Conservation (phyloP, 495 filamentous ascomycete genomes). For the Penicillium odoratum region DNA sequence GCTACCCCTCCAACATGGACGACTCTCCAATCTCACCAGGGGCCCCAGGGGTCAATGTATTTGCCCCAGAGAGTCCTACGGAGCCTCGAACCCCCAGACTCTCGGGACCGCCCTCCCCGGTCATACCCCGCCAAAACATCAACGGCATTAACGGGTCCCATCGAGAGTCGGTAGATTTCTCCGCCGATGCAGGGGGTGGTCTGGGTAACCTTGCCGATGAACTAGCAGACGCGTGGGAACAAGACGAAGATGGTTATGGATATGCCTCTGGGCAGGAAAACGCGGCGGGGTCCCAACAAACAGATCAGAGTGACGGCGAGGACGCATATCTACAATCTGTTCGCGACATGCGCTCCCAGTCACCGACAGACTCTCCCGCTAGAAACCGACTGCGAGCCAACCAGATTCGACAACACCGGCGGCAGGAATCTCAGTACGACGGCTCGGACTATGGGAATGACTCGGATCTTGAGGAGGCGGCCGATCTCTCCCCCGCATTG, state of each 20-base stretch:
- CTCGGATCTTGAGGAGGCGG: slow-evolving; percentile 67
- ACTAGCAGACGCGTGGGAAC: slow-evolving; percentile 57
- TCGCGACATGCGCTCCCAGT: slow-evolving; percentile 27
- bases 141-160: slow-evolving; percentile 54
- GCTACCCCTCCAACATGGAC: slow-evolving; percentile 60
- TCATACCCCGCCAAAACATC: slow-evolving; percentile 55
- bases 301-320: slow-evolving; percentile 36
- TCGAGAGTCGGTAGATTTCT: slow-evolving; percentile 44
- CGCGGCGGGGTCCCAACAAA: slow-evolving; percentile 33
- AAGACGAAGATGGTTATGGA: slow-evolving; percentile 56
- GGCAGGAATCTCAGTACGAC: slow-evolving; percentile 54
- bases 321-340: slow-evolving; percentile 33
- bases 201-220: slow-evolving; percentile 86
- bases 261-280: slow-evolving; percentile 44
- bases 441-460: slow-evolving; percentile 63
- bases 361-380: slow-evolving; percentile 33
- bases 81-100: slow-evolving; percentile 48
- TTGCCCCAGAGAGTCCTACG: slow-evolving; percentile 39
- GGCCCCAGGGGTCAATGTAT: slow-evolving; percentile 35
- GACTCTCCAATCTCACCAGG: slow-evolving; percentile 50
- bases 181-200: slow-evolving; percentile 47
- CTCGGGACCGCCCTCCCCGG: slow-evolving; percentile 60
- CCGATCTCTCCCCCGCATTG: slow-evolving; percentile 69
- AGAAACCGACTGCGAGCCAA: slow-evolving; percentile 32
- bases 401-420: slow-evolving; percentile 41